Percentiles rank a stretch among this genome's conserved stretches.
Conservation (phyloP, 106 monocot species). For the Xerophyta viscosa region DNA sequence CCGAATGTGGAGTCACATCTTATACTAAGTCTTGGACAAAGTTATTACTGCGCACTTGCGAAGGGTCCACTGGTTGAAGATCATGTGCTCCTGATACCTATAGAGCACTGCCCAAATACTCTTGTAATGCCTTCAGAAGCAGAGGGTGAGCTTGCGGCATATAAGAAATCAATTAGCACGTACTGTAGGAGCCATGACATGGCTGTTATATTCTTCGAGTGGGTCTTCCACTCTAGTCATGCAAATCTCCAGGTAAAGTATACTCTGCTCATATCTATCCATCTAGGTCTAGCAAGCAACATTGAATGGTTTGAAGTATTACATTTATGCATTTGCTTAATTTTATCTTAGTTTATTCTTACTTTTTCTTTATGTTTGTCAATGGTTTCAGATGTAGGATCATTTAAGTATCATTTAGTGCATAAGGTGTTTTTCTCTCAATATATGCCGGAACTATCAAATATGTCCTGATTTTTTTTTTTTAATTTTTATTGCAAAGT, state of each 20-base stretch:
- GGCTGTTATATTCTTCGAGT: conserved; percentile 77
- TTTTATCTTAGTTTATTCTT: too few relatives aligned
- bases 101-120: conserved; percentile 84
- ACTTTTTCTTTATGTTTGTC: too few relatives aligned
- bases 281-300: too few relatives aligned
- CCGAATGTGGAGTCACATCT: conserved; percentile 86
- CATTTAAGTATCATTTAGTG: too few relatives aligned
- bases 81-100: conserved; percentile 74
- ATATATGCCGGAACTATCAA: too few relatives aligned
- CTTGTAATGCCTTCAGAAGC: conserved; percentile 48
- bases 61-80: conserved; percentile 84
- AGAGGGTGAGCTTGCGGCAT: conserved; percentile 62
- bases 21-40: conserved; percentile 65
- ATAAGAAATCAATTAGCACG: conserved; percentile 42
- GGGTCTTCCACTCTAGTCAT: conserved; percentile 59
- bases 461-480: too few relatives aligned
- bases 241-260: conserved; percentile 94
- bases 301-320: too few relatives aligned
- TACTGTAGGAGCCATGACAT: conserved; percentile 69
- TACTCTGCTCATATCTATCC: too few relatives aligned
- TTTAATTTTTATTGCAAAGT: too few relatives aligned
- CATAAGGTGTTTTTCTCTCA: too few relatives aligned
- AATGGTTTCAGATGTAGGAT: too few relatives aligned
- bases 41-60: conserved; percentile 86
- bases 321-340: too few relatives aligned